Evolutionary conservation across 1,284 basidiomycete species (phyloP).

Genomic region (Ceratobasidium sp.): DNA sequence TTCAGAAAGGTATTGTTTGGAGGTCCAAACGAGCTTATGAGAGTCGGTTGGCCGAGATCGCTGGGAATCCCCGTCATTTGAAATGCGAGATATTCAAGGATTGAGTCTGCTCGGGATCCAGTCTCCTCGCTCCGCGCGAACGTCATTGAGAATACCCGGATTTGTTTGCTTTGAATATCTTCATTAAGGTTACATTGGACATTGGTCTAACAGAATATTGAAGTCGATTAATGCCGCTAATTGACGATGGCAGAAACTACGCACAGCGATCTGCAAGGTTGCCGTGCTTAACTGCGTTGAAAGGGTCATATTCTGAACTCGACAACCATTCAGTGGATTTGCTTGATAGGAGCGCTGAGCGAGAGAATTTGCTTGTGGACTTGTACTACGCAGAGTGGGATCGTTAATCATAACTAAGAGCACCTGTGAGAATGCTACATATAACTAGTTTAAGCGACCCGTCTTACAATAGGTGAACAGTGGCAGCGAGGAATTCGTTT

Average conservation of each 20-base stretch:
- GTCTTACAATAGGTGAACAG: conserved; percentile 9
- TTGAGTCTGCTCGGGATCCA: conserved; percentile 1
- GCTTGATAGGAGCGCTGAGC: background rate
- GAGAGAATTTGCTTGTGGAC: no score
- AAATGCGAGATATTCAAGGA: conserved; percentile 6
- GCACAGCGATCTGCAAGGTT: background rate
- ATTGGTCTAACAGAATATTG: no score
- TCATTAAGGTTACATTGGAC: no score
- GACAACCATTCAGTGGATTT: conserved; percentile 15
- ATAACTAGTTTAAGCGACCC: no score
- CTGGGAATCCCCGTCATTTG: background rate
- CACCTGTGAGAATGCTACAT: no score
- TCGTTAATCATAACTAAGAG: no score
- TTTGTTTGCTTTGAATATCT: no score
- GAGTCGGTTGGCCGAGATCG: background rate
- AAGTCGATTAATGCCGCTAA: background rate
- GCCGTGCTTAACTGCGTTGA: background rate
- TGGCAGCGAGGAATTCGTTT: conserved; percentile 6
- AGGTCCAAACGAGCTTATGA: background rate
- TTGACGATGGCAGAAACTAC: no score
- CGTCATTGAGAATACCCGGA: no score
- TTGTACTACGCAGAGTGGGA: no score
- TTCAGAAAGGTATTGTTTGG: background rate
- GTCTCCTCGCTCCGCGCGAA: no score
- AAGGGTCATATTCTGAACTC: conserved; percentile 7